Evolutionary conservation across 1,284 basidiomycete species (phyloP).

Genomic region (Puccinia hordei): DNA sequence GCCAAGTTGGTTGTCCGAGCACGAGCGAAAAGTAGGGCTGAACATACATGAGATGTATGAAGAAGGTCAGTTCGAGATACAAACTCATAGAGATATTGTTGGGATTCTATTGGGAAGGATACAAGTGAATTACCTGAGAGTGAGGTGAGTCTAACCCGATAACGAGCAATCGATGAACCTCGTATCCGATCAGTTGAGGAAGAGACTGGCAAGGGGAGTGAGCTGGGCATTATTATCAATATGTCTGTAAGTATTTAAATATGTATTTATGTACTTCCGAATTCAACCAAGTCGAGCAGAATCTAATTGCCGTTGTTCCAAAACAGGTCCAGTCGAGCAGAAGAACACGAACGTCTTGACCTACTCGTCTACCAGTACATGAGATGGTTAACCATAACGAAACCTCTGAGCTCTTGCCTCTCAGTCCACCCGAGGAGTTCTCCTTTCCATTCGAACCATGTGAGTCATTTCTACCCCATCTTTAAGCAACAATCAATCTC

Average conservation of each 20-base stretch:
- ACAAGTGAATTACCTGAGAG: background rate
- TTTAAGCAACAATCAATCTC: background rate
- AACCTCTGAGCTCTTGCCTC: background rate
- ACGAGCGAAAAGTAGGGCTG: slow-evolving; percentile 18
- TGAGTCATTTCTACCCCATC: background rate
- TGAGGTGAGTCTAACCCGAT: slow-evolving; percentile 1
- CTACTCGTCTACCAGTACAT: too few species aligned
- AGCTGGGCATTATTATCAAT: background rate
- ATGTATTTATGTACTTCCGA: too few species aligned
- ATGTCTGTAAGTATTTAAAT: too few species aligned
- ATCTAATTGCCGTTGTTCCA: too few species aligned
- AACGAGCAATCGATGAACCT: too few species aligned
- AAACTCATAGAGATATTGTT: too few species aligned
- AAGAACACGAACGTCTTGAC: background rate
- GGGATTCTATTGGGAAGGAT: too few species aligned
- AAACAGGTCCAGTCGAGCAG: too few species aligned
- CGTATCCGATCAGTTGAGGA: background rate
- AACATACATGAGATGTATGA: background rate
- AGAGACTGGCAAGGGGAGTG: slow-evolving; percentile 16
- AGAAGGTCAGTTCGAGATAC: background rate
- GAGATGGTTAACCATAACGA: background rate
- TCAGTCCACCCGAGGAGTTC: slow-evolving; percentile 28
- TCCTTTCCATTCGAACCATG: slow-evolving; percentile 46
- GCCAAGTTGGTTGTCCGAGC: slow-evolving; percentile 28
- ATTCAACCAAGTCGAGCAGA: background rate